Conservation (phyloP, 805 yeast genomes). For the Starmerella floricola region DNA sequence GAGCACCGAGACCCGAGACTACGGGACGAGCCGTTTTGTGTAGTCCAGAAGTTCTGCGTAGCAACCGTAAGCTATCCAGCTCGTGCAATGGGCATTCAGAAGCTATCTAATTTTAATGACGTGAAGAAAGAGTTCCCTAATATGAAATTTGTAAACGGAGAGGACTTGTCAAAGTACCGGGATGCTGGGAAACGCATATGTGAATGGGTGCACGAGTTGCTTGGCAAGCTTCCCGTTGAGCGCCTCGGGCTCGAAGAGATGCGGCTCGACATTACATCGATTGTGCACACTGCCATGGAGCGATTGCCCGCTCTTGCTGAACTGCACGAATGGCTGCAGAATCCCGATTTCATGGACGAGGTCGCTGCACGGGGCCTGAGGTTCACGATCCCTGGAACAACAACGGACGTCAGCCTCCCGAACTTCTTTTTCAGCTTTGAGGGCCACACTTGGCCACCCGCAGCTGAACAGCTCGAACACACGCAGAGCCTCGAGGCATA, state of each 20-base stretch:
- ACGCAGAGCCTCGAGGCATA: slow-evolving; percentile 16
- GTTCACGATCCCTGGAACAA: slow-evolving; percentile 1
- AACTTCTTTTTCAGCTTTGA: slow-evolving; percentile 25
- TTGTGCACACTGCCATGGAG: slow-evolving; percentile 6
- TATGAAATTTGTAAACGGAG: slow-evolving; percentile 26
- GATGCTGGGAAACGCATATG: slow-evolving; percentile 25
- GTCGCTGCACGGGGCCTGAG: slow-evolving; percentile 2
- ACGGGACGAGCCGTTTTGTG: slow-evolving; percentile 25
- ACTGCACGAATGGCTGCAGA: slow-evolving; percentile 1
- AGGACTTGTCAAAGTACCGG: slow-evolving; percentile 25
- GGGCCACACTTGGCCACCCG: slow-evolving; percentile 22
- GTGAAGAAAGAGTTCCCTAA: slow-evolving; percentile 21
- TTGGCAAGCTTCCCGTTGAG: slow-evolving; percentile 23
- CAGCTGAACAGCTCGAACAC: slow-evolving; percentile 1
- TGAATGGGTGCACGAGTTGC: slow-evolving; percentile 16
- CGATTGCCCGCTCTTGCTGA: background rate
- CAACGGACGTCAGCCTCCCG: slow-evolving; percentile 9
- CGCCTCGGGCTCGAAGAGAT: slow-evolving; percentile 29
- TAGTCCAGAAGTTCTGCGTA: slow-evolving; percentile 25
- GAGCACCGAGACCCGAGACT: slow-evolving; percentile 23
- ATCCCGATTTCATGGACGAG: slow-evolving; percentile 11
- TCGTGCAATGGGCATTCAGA: slow-evolving; percentile 25
- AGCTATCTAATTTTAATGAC: slow-evolving; percentile 18
- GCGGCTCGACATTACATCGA: slow-evolving; percentile 24
- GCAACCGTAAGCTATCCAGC: slow-evolving; percentile 29